Evolutionary conservation across 352 stramenopile genomes (phyloP).

Genomic region (Hyaloperonospora arabidopsidis): DNA sequence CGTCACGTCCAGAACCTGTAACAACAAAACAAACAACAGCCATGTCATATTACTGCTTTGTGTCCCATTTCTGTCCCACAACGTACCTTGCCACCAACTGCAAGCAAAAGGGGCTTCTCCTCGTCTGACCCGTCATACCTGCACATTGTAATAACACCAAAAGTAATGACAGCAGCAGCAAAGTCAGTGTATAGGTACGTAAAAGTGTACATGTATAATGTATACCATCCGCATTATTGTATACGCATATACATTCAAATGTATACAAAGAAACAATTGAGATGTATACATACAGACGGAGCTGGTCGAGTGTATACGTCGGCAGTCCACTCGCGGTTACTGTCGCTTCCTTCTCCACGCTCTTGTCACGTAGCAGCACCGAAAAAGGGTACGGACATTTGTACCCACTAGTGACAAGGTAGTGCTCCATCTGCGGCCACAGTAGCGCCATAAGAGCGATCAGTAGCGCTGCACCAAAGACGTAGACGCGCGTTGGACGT

Average conservation of each 20-base stretch:
- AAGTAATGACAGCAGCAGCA: too few species aligned
- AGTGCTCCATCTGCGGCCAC: conserved; percentile 70
- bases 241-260: conserved; percentile 2
- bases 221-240: too few species aligned
- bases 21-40: conserved; percentile 1
- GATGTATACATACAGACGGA: conserved; percentile 33
- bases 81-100: conserved; percentile 61
- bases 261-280: background rate
- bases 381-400: conserved; percentile 64
- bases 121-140: conserved; percentile 65
- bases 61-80: background rate
- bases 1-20: conserved; percentile 63
- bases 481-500: conserved; percentile 31
- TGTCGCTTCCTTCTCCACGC: conserved; percentile 15
- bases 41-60: conserved; percentile 3
- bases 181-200: background rate
- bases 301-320: conserved; percentile 55
- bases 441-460: conserved; percentile 48
- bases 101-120: conserved; percentile 54
- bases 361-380: conserved; percentile 29
- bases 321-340: conserved; percentile 28
- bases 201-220: conserved; percentile 5
- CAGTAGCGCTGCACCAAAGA: conserved; percentile 43
- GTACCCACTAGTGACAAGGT: conserved; percentile 41
- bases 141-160: background rate